Evolutionary conservation across 1,139 yeast species (phyloP).

Genomic region (Yamadazyma diospyri): DNA sequence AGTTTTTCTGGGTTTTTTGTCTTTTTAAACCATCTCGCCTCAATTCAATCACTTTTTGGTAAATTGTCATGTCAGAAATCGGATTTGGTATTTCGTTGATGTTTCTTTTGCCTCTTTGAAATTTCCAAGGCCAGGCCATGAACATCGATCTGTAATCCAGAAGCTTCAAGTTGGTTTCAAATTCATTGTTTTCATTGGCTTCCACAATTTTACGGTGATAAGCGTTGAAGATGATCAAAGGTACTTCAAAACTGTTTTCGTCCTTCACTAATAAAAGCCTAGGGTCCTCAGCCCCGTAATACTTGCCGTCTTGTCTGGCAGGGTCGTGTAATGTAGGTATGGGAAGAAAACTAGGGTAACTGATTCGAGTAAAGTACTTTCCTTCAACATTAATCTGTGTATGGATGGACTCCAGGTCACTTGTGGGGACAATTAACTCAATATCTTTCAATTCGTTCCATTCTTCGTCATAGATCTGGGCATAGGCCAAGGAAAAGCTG

Average conservation of each 20-base stretch:
- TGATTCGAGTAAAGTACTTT: conserved; percentile 17
- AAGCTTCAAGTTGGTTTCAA: conserved; percentile 16
- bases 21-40: conserved; percentile 14
- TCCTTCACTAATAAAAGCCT: conserved; percentile 32
- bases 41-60: conserved; percentile 27
- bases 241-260: conserved; percentile 32
- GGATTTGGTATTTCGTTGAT: conserved; percentile 20
- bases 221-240: conserved; percentile 32
- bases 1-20: conserved; percentile 23
- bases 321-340: conserved; percentile 33
- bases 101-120: conserved; percentile 30
- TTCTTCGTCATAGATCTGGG: conserved; percentile 24
- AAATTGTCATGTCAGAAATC: conserved; percentile 17
- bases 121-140: conserved; percentile 34
- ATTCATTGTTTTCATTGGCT: conserved; percentile 15
- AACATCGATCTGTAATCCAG: conserved; percentile 28
- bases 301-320: conserved; percentile 18
- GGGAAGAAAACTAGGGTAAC: conserved; percentile 31
- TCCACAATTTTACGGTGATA: conserved; percentile 23
- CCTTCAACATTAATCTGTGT: conserved; percentile 12
- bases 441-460: conserved; percentile 25
- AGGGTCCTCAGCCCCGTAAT: conserved; percentile 45
- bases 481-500: conserved; percentile 23
- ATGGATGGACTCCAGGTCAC: conserved; percentile 16
- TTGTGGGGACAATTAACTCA: conserved; percentile 23